phyloP scores from a whole-genome alignment of 345 rosid genomes.

The Alliaria petiolata region DNA sequence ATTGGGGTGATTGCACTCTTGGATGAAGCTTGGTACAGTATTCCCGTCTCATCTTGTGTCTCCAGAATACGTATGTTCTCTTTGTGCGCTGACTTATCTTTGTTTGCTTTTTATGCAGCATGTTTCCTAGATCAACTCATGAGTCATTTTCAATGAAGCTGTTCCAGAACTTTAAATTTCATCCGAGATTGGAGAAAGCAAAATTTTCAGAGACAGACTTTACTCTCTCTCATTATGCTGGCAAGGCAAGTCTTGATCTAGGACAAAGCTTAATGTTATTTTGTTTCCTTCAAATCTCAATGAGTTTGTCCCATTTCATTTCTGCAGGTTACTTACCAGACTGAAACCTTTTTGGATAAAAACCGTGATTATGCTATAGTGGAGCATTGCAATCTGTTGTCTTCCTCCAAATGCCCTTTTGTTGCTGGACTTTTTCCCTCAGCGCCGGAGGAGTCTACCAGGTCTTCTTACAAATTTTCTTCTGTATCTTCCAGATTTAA shows the following conservation, averaged over 20 bases:
- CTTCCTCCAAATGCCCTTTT: conserved; percentile 81
- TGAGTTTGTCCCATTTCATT: conserved; percentile 4
- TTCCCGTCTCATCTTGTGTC: conserved; percentile 5
- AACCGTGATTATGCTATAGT: conserved; percentile 95
- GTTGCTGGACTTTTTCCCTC: conserved; percentile 78
- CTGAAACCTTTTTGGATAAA: conserved; percentile 84
- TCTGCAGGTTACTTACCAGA: conserved; percentile 86
- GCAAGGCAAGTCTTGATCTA: conserved; percentile 68
- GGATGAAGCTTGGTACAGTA: conserved; percentile 96
- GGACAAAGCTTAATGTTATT: conserved; percentile 8
- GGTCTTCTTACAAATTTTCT: conserved; percentile 97
- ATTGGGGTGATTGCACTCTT: conserved; percentile 91
- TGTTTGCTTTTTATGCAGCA: conserved; percentile 62
- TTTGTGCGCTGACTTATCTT: conserved; percentile 38
- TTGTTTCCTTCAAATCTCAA: conserved; percentile 18
- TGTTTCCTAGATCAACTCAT: conserved; percentile 97
- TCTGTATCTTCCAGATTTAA: conserved; percentile 96
- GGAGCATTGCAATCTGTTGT: conserved; percentile 86
- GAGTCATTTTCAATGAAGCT: conserved; percentile 81
- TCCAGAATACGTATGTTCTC: not conserved
- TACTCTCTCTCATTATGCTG: conserved; percentile 92
- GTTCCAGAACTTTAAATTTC: conserved; percentile 64
- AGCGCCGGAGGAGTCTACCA: conserved; percentile 59
- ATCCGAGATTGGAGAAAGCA: conserved; percentile 77
- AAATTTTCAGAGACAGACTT: conserved; percentile 97